Conservation (phyloP, 306 rosid genomes). For the Cicer bijugum region DNA sequence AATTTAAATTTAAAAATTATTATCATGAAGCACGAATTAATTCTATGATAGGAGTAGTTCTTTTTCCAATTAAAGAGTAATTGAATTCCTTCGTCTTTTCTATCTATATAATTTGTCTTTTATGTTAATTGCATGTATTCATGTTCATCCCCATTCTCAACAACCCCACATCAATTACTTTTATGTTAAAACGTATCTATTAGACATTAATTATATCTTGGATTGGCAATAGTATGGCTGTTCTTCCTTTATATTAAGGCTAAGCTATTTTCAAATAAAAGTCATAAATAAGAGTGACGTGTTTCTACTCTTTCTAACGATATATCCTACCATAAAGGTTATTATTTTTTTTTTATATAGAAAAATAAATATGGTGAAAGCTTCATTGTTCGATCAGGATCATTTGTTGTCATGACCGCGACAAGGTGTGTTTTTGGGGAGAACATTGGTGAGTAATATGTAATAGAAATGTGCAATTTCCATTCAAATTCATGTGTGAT, state of each 20-base stretch:
- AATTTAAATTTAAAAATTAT: too few species aligned
- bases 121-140: constrained; percentile 25
- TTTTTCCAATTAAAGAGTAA: constrained; percentile 2
- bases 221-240: not conserved
- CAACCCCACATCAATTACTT: constrained; percentile 39
- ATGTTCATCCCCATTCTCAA: constrained; percentile 9
- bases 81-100: constrained; percentile 3
- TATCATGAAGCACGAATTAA: not conserved
- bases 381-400: constrained; percentile 3
- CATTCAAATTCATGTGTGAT: constrained; percentile 35
- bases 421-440: constrained; percentile 24
- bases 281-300: too few species aligned
- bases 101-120: not conserved
- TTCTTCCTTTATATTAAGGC: too few species aligned
- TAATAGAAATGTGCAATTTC: constrained; percentile 21
- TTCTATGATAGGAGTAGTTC: constrained; percentile 7
- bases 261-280: not conserved
- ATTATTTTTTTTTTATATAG: not conserved
- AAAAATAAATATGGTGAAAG: not conserved
- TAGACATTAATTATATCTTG: constrained; percentile 34
- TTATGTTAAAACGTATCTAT: constrained; percentile 36
- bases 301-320: not conserved
- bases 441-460: constrained; percentile 15
- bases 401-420: not conserved
- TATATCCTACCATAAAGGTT: not conserved